Evolutionary conservation across 1,139 yeast species (phyloP).

Genomic region (Blastobotrys apis): DNA sequence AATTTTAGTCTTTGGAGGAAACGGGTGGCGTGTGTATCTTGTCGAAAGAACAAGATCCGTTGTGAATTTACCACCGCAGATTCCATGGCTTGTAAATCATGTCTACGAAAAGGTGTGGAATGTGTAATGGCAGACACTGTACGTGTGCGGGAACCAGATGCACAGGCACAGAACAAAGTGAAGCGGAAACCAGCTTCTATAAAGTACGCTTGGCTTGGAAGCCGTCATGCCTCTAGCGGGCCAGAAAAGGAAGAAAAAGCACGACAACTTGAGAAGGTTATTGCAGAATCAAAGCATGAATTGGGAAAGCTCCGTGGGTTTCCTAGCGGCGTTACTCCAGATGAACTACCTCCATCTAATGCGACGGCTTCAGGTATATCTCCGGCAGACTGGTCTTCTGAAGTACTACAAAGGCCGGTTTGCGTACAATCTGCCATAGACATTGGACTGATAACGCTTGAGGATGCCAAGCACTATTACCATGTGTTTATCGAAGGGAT

Average conservation of each 20-base stretch:
- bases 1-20: no score
- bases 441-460: constrained; percentile 1
- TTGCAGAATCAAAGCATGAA: constrained; percentile 1
- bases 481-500: background rate
- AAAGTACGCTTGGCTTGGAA: constrained; percentile 8
- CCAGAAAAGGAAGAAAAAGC: constrained; percentile 1
- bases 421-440: constrained; percentile 4
- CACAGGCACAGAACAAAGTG: background rate
- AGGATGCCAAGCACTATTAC: constrained; percentile 4
- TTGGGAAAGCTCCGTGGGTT: background rate
- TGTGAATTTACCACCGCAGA: constrained; percentile 10
- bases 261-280: constrained; percentile 2
- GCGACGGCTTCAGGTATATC: background rate
- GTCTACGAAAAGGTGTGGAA: constrained; percentile 2
- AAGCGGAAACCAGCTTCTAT: background rate
- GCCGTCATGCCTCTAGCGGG: background rate
- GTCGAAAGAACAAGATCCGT: constrained; percentile 10
- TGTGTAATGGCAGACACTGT: constrained; percentile 6
- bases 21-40: constrained; percentile 9
- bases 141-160: background rate
- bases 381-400: constrained; percentile 3
- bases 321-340: background rate
- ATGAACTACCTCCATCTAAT: background rate
- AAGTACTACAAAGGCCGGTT: background rate
- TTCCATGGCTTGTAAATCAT: constrained; percentile 2